A percentile compares a stretch with the other conserved stretches of the same genome.
phyloP scores from a whole-genome alignment of 192 early-diverging fungal genomes.

The Umbelopsis vinacea region DNA sequence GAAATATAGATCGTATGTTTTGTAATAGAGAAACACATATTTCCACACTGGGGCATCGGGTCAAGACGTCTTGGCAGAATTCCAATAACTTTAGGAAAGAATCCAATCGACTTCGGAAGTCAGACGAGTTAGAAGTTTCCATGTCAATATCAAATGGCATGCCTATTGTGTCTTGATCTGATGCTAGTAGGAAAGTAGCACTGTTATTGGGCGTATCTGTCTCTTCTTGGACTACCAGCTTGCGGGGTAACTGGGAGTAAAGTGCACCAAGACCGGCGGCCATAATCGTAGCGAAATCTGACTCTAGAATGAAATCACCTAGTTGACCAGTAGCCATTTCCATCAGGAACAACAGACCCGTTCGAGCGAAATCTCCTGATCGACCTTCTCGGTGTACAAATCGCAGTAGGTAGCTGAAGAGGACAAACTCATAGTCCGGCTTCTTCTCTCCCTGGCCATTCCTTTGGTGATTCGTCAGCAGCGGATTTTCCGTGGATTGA shows the following conservation, averaged over 20 bases:
- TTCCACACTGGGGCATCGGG: constrained; percentile 68
- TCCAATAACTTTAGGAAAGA: constrained; percentile 68
- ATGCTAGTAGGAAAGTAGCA: constrained; percentile 38
- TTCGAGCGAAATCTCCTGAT: constrained; percentile 84
- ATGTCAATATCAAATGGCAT: constrained; percentile 49
- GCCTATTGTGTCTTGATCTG: constrained; percentile 30
- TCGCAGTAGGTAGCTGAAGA: constrained; percentile 88
- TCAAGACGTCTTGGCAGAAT: constrained; percentile 76
- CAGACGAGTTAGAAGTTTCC: constrained; percentile 58
- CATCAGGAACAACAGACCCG: constrained; percentile 83
- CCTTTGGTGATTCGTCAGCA: background rate
- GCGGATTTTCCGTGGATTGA: background rate
- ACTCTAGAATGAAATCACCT: constrained; percentile 78
- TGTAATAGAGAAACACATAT: constrained; percentile 63
- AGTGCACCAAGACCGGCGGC: constrained; percentile 86
- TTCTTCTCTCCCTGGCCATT: constrained; percentile 27
- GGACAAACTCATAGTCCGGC: constrained; percentile 76
- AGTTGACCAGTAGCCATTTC: constrained; percentile 79
- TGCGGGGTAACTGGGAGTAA: constrained; percentile 87
- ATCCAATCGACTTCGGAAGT: constrained; percentile 72
- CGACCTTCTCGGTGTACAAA: constrained; percentile 91
- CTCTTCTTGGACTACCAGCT: constrained; percentile 62
- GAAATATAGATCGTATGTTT: constrained; percentile 76
- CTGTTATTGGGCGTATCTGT: constrained; percentile 33
- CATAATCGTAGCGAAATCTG: constrained; percentile 84